Percentiles rank a stretch among this genome's conserved stretches.
These are phyloP conservation scores for Oryza brachyantha DNA, from an alignment of 176 grass and related monocot species.

Conservation along the genomic window DNA sequence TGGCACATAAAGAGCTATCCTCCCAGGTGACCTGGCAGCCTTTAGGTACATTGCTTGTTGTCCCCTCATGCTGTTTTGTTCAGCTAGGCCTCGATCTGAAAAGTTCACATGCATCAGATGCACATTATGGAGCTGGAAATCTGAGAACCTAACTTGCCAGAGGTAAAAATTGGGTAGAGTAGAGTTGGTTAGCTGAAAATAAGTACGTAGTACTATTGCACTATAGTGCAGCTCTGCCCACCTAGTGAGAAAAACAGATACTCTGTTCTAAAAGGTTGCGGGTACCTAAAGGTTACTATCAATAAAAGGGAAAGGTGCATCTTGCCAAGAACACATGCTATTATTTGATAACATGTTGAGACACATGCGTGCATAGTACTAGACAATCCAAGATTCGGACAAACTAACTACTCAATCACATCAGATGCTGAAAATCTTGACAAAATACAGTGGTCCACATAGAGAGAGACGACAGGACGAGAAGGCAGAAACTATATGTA, in stretches of 20 bases:
- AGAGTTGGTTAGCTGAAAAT: neutral
- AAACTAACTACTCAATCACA: conserved; percentile 4
- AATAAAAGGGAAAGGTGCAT: neutral
- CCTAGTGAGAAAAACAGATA: neutral
- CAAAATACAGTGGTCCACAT: neutral
- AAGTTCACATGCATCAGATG: neutral
- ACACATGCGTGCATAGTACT: neutral
- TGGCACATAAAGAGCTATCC: neutral
- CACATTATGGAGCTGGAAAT: neutral
- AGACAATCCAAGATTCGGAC: neutral
- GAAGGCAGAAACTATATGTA: neutral
- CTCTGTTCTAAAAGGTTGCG: neutral
- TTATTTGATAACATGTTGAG: neutral
- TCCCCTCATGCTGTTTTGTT: neutral
- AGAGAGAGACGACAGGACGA: neutral
- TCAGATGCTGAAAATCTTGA: conserved; percentile 16
- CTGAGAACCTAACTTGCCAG: neutral
- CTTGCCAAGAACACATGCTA: neutral
- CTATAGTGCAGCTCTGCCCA: neutral
- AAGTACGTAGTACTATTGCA: neutral
- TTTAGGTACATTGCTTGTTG: neutral
- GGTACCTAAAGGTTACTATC: neutral
- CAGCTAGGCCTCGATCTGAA: neutral
- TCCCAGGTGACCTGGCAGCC: neutral
- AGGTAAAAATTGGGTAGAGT: neutral